These are phyloP conservation scores for Metschnikowia cubensis DNA, from an alignment of 805 yeast species.

Conservation along the genomic window DNA sequence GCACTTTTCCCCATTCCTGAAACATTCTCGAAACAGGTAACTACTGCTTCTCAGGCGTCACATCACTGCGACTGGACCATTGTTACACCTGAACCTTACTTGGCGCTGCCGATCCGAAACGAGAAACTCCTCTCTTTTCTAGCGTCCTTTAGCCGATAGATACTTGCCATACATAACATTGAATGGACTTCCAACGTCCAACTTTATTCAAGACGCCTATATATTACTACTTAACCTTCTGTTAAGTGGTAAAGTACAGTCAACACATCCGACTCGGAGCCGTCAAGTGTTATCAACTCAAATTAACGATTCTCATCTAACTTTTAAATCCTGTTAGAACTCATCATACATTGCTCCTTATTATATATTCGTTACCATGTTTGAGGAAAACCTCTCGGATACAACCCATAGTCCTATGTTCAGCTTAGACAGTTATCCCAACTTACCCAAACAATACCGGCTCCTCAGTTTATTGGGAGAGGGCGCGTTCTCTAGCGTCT, in stretches of 20 bases:
- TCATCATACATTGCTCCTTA: background rate
- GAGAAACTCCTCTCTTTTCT: background rate
- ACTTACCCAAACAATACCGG: conserved; percentile 38
- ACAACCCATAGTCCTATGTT: conserved; percentile 5
- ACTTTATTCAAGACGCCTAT: no score
- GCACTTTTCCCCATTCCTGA: background rate
- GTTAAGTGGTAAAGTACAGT: no score
- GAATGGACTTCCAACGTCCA: background rate
- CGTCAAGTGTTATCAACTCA: no score
- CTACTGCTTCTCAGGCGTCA: background rate
- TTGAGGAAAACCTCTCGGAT: background rate
- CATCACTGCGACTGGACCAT: background rate
- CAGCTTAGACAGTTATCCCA: conserved; percentile 26
- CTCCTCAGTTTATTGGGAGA: conserved; percentile 61
- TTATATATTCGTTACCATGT: background rate
- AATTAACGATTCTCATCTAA: no score
- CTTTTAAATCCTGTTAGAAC: no score
- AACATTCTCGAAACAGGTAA: background rate
- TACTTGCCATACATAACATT: background rate
- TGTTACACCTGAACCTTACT: background rate
- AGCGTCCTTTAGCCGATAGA: background rate
- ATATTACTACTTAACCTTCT: no score
- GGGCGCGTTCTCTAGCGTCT: conserved; percentile 78
- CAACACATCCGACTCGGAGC: no score
- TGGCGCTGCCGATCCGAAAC: background rate